Evolutionary conservation across 306 rosid species (phyloP).

Genomic region (Quercus suber): DNA sequence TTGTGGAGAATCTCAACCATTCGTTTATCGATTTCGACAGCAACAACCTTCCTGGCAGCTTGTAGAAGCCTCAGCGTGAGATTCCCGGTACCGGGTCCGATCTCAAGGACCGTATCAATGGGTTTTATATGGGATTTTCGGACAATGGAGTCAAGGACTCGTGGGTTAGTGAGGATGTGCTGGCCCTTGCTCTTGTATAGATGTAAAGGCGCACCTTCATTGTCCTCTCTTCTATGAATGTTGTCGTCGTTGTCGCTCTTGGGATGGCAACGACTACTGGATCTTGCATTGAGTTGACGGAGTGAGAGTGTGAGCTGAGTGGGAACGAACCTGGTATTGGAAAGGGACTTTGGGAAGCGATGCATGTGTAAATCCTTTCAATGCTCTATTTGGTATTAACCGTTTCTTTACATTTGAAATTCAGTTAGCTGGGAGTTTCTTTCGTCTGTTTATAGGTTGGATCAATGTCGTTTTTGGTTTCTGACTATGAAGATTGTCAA

Average conservation of each 20-base stretch:
- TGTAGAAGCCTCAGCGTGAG: constrained; percentile 82
- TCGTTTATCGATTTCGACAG: constrained; percentile 70
- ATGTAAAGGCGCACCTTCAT: constrained; percentile 23
- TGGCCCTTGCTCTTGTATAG: constrained; percentile 78
- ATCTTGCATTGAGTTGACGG: constrained; percentile 27
- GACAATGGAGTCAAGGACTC: constrained; percentile 65
- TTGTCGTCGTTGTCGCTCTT: constrained; percentile 8
- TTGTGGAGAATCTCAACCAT: constrained; percentile 71
- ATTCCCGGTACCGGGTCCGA: constrained; percentile 96
- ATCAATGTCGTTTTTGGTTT: too few relatives aligned
- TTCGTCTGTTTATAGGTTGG: not conserved
- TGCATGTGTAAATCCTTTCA: constrained; percentile 30
- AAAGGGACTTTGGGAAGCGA: constrained; percentile 24
- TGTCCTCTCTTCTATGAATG: constrained; percentile 13
- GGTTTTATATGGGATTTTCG: constrained; percentile 59
- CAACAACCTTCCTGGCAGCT: constrained; percentile 58
- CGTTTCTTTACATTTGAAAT: not conserved
- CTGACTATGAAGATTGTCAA: too few relatives aligned
- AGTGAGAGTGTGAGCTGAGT: constrained; percentile 4
- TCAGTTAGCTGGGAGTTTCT: not conserved
- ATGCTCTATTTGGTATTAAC: not conserved
- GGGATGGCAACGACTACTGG: constrained; percentile 24
- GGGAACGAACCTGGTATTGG: constrained; percentile 13
- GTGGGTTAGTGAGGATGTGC: constrained; percentile 75
- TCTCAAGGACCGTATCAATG: constrained; percentile 86